phyloP scores from a whole-genome alignment of 768 basidiomycete genomes.

The Leccinum obscurum region DNA sequence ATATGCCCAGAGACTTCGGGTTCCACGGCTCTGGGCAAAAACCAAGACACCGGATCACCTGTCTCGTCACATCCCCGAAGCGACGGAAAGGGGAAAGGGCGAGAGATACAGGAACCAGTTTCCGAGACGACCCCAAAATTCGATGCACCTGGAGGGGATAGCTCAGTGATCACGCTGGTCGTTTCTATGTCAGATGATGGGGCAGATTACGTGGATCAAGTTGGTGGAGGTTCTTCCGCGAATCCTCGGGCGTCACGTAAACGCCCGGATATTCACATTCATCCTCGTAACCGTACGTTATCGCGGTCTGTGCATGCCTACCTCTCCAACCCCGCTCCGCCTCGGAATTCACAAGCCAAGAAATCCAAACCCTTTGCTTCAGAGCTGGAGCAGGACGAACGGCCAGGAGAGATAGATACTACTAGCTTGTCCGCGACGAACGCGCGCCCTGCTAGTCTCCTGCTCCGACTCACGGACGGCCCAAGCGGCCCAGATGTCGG shows the following conservation, averaged over 20 bases:
- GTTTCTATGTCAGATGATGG: not conserved
- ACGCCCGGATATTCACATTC: constrained; percentile 13
- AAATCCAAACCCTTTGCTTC: not conserved
- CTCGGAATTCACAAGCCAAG: constrained; percentile 1
- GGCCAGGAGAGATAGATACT: not conserved
- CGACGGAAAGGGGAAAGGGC: constrained; percentile 14
- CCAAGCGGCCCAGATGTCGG: not conserved
- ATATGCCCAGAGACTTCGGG: not conserved
- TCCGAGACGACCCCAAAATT: not conserved
- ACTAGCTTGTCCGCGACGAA: not conserved
- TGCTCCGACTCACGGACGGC: constrained; percentile 7
- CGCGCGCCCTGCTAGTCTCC: not conserved
- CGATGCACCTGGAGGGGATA: constrained; percentile 1
- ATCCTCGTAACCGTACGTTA: constrained; percentile 42
- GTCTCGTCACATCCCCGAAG: not conserved
- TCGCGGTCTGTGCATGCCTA: constrained; percentile 50
- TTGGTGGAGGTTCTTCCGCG: constrained; percentile 17
- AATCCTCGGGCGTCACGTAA: constrained; percentile 21
- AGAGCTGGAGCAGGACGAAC: not conserved
- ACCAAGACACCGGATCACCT: not conserved
- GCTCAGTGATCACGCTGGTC: not conserved
- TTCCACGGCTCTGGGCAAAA: not conserved
- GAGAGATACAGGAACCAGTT: not conserved
- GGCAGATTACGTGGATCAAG: constrained; percentile 12
- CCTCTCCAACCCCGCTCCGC: constrained; percentile 28